A percentile compares a stretch with the other conserved stretches of the same genome.
These are phyloP conservation scores for Parathielavia hyrcaniae DNA, from an alignment of 495 filamentous ascomycete genomes.

Conservation along the genomic window DNA sequence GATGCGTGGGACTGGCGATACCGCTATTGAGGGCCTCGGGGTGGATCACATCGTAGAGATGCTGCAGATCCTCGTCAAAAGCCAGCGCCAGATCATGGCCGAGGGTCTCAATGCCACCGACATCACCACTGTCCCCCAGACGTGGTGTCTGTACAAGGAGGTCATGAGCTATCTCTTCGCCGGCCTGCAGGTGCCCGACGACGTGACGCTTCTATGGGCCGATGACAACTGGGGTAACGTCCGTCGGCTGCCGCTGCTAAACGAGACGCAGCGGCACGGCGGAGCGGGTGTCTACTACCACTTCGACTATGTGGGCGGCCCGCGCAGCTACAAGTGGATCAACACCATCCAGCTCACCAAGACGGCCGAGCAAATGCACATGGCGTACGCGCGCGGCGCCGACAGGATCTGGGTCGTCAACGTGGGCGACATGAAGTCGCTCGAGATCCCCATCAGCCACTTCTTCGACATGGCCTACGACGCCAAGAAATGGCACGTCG, in stretches of 20 bases:
- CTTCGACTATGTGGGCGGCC: conserved; percentile 64
- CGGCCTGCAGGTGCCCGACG: conserved; percentile 61
- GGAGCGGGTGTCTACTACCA: conserved; percentile 76
- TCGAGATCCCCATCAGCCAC: conserved; percentile 63
- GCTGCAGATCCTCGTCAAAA: conserved; percentile 53
- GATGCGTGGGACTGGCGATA: conserved; percentile 67
- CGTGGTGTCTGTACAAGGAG: conserved; percentile 69
- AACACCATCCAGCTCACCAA: conserved; percentile 62
- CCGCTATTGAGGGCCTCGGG: conserved; percentile 49
- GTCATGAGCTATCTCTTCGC: conserved; percentile 61
- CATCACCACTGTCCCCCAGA: conserved; percentile 56
- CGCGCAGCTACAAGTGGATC: conserved; percentile 64
- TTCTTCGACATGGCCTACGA: conserved; percentile 65
- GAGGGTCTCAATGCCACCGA: conserved; percentile 48
- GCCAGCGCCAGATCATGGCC: conserved; percentile 52
- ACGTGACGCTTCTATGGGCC: conserved; percentile 66
- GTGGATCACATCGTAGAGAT: conserved; percentile 52
- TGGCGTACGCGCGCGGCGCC: conserved; percentile 56
- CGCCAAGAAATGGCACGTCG: conserved; percentile 46
- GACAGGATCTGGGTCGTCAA: conserved; percentile 71
- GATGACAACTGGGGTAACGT: conserved; percentile 75
- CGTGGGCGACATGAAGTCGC: conserved; percentile 65
- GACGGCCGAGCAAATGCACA: conserved; percentile 58
- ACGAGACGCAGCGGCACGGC: conserved; percentile 55
- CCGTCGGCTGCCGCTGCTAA: conserved; percentile 54